A percentile compares a stretch with the other conserved stretches of the same genome.
These are phyloP conservation scores for Patellifolia procumbens DNA, from an alignment of 179 eudicot genomes.

Conservation along the genomic window DNA sequence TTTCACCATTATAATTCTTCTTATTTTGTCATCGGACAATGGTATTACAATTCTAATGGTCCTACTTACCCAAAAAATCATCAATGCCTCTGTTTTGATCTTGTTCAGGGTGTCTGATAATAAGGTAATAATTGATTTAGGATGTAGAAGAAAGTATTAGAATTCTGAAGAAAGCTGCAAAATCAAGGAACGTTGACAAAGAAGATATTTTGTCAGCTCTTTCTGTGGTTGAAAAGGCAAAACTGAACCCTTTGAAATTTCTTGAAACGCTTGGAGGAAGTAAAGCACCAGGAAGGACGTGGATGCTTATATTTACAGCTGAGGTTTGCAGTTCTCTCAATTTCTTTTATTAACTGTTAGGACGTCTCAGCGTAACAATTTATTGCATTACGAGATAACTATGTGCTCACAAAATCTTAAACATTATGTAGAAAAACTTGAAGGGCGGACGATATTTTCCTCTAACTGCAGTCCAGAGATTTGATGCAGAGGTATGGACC, in stretches of 20 bases:
- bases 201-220: conserved; percentile 63
- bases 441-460: conserved; percentile 76
- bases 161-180: conserved; percentile 77
- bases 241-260: conserved; percentile 68
- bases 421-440: conserved; percentile 46
- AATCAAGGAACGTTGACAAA: conserved; percentile 66
- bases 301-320: conserved; percentile 97
- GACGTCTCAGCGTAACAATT: background rate
- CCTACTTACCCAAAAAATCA: too few relatives aligned
- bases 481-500: conserved; percentile 83
- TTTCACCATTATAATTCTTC: too few relatives aligned
- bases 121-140: conserved; percentile 35
- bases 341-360: background rate
- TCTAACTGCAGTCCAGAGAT: conserved; percentile 92
- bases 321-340: conserved; percentile 45
- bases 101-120: background rate
- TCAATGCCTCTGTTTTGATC: too few relatives aligned
- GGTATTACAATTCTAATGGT: too few relatives aligned
- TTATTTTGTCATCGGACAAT: too few relatives aligned
- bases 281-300: conserved; percentile 83
- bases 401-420: background rate
- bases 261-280: conserved; percentile 86
- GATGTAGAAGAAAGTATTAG: conserved; percentile 65
- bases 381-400: background rate
- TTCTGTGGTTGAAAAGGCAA: conserved; percentile 72